Percentiles rank a stretch among this genome's conserved stretches.
These are phyloP conservation scores for Agaricus subrufescens DNA, from an alignment of 768 basidiomycete species.

Conservation along the genomic window DNA sequence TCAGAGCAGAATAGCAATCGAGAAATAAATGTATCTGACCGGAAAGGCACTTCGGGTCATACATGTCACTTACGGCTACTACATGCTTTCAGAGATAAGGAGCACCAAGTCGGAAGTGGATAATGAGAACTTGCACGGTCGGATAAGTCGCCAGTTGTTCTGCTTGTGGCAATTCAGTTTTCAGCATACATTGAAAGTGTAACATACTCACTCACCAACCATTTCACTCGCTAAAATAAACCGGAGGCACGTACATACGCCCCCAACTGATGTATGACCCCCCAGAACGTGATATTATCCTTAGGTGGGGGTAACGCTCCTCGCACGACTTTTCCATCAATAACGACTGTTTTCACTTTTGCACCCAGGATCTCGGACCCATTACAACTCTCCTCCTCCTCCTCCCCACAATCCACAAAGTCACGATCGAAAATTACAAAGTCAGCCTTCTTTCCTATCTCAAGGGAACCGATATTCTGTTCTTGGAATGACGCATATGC, in stretches of 20 bases:
- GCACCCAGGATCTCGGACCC: constrained; percentile 54
- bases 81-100: too few relatives aligned
- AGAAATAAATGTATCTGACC: too few relatives aligned
- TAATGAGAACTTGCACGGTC: too few relatives aligned
- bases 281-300: neutral
- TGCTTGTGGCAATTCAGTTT: too few relatives aligned
- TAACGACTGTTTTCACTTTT: constrained; percentile 65
- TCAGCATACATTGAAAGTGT: too few relatives aligned
- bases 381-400: constrained; percentile 8
- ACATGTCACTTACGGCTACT: too few relatives aligned
- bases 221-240: neutral
- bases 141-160: too few relatives aligned
- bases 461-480: constrained; percentile 64
- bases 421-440: constrained; percentile 80
- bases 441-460: constrained; percentile 79
- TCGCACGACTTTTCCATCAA: constrained; percentile 68
- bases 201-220: too few relatives aligned
- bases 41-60: too few relatives aligned
- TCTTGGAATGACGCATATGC: constrained; percentile 87
- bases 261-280: neutral
- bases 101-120: too few relatives aligned
- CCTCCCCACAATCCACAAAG: constrained; percentile 30
- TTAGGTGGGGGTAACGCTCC: constrained; percentile 29
- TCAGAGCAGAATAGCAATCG: too few relatives aligned
- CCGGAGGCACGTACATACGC: neutral